A percentile compares a stretch with the other conserved stretches of the same genome.
Evolutionary conservation across 192 early-diverging fungal genomes (phyloP).

Genomic region (Backusella luteola): DNA sequence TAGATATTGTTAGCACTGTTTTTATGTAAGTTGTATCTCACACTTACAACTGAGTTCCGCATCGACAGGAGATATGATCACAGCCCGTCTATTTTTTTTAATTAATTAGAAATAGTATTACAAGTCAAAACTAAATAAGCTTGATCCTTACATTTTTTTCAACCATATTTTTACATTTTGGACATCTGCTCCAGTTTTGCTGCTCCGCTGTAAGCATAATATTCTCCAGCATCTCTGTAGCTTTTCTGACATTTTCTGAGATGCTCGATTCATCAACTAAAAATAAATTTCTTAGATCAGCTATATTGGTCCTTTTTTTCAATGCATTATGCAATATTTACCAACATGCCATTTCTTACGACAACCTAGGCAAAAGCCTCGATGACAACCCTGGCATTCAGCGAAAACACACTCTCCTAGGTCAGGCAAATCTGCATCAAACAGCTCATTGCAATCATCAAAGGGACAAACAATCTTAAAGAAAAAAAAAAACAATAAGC

Average conservation of each 20-base stretch:
- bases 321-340: neutral
- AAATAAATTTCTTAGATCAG: neutral
- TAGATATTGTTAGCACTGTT: neutral
- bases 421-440: neutral
- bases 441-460: neutral
- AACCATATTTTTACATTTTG: neutral
- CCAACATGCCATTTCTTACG: neutral
- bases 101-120: neutral
- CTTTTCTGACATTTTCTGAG: neutral
- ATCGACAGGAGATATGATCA: neutral
- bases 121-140: neutral
- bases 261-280: neutral
- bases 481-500: neutral
- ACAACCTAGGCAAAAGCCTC: constrained; percentile 1
- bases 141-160: neutral
- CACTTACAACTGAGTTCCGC: neutral
- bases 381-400: neutral
- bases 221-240: neutral
- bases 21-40: neutral
- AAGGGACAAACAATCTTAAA: neutral
- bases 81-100: neutral
- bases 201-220: neutral
- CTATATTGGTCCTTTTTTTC: neutral
- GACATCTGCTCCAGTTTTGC: neutral
- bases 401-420: neutral